Evolutionary conservation across 1,139 yeast species (phyloP), one percentile per base, ranked within the genome.

Genomic region (Zygosaccharomyces pseudobailii): DNA sequence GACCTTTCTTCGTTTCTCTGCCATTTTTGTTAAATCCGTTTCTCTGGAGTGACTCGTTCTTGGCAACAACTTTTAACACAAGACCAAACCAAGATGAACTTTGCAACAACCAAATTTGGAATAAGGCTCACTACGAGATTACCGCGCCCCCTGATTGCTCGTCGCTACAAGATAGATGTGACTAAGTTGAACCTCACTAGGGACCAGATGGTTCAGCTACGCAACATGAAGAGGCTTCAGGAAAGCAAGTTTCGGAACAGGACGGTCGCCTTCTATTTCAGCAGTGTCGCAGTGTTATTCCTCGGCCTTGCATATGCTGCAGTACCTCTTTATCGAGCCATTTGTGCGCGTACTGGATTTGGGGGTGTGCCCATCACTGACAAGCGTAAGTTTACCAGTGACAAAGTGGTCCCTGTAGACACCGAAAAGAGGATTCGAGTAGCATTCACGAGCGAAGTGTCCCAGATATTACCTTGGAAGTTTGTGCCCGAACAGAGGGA

Each of bases 331-430:
- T 94, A 94, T 66, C 73, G 97, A 56, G 90, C 92, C 20, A 75
- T 94, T 39, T 94, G 99, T 72, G 88, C 90, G 59, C 79, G 96
- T 68, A 90, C 97, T 0, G 98, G 98, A 0, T 92, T 86, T 78
- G 96, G 92, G 43, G 99, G 99, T 41, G 81, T 84, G 8, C 97
- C 98, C 13, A 85, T 90, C 57, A 89, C 97, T 0, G 98, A 92
- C 63, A 70, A 75, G 36, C 67, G 82, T 13, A 81, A 78, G 58
- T 87, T 92, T 67, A 87, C 97, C 0, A 82, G 90, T 7, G 98
- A 92, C 61, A 85, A 85, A 61, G 72, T 94, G 65, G 72, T 87
- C 21, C 96, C 99, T 0, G 94, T 94, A 10, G 92, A 89, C 51
- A 84, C 92, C 19, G 85, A 85, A 51, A 82, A 84, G 60, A 78